Conservation (phyloP, 345 rosid genomes). For the Euphorbia lathyris region DNA sequence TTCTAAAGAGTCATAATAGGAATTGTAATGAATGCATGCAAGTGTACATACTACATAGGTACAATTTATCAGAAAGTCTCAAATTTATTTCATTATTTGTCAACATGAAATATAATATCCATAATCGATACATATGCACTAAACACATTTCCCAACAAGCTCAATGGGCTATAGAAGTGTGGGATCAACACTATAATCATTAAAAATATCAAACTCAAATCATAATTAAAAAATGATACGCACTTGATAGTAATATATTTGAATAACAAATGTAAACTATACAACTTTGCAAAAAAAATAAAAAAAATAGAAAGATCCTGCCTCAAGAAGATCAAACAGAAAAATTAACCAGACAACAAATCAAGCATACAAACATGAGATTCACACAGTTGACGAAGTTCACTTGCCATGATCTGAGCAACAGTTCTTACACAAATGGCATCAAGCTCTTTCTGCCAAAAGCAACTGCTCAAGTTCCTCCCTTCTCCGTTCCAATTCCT, state of each 20-base stretch:
- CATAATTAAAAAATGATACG: not conserved
- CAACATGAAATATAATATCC: not conserved
- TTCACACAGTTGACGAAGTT: not conserved
- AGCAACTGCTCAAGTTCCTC: slow-evolving; percentile 89
- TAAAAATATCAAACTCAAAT: not conserved
- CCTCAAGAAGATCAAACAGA: not conserved
- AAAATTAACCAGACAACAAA: not conserved
- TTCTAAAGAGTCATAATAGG: not conserved
- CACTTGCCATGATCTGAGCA: slow-evolving; percentile 5
- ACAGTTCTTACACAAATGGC: not conserved
- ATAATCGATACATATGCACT: no score
- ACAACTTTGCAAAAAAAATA: not conserved
- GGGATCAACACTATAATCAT: not conserved
- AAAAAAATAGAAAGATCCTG: not conserved
- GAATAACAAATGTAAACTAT: not conserved
- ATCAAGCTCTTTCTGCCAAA: slow-evolving; percentile 45
- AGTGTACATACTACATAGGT: not conserved
- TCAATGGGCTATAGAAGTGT: not conserved
- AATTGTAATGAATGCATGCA: not conserved
- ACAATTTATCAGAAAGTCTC: not conserved
- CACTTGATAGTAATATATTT: not conserved
- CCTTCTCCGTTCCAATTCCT: slow-evolving; percentile 79
- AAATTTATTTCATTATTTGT: not conserved
- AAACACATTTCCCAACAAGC: not conserved
- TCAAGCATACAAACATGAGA: slow-evolving; percentile 6